These are phyloP conservation scores for Logfia minima DNA, from an alignment of 129 eudicot species.

Conservation along the genomic window DNA sequence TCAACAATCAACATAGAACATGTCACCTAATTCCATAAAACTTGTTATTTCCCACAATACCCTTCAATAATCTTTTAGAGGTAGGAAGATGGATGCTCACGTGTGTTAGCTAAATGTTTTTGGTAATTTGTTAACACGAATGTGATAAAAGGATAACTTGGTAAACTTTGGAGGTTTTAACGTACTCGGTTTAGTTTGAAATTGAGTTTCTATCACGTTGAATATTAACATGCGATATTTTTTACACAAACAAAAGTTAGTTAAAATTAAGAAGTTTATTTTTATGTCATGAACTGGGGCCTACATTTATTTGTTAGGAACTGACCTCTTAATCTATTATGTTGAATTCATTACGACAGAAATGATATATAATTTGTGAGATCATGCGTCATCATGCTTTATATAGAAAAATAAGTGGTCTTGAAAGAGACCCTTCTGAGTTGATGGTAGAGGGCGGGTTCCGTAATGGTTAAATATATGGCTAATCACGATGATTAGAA, in stretches of 20 bases:
- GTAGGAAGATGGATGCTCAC: neutral
- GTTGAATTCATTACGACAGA: too few relatives aligned
- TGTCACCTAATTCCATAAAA: slow-evolving; percentile 46
- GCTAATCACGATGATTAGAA: slow-evolving; percentile 38
- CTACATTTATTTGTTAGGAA: too few relatives aligned
- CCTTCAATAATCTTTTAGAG: slow-evolving; percentile 24
- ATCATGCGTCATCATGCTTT: slow-evolving; percentile 9
- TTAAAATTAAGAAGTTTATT: too few relatives aligned
- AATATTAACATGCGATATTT: too few relatives aligned
- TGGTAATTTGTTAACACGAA: neutral
- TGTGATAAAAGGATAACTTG: slow-evolving; percentile 12
- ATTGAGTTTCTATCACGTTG: too few relatives aligned
- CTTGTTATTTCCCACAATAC: slow-evolving; percentile 29
- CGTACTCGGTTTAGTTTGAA: too few relatives aligned
- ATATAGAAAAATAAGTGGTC: slow-evolving; percentile 16
- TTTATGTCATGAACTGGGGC: too few relatives aligned
- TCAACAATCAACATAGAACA: slow-evolving; percentile 29
- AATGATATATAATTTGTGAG: neutral
- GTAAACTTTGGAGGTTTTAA: slow-evolving; percentile 9
- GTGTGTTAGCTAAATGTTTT: neutral
- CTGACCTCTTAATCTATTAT: too few relatives aligned
- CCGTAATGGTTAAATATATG: slow-evolving; percentile 59
- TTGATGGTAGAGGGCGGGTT: slow-evolving; percentile 11
- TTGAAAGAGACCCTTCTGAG: slow-evolving; percentile 14
- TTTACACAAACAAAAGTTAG: too few relatives aligned